phyloP scores from a whole-genome alignment of 176 grass and related monocot genomes.

The Pontederia crassipes region DNA sequence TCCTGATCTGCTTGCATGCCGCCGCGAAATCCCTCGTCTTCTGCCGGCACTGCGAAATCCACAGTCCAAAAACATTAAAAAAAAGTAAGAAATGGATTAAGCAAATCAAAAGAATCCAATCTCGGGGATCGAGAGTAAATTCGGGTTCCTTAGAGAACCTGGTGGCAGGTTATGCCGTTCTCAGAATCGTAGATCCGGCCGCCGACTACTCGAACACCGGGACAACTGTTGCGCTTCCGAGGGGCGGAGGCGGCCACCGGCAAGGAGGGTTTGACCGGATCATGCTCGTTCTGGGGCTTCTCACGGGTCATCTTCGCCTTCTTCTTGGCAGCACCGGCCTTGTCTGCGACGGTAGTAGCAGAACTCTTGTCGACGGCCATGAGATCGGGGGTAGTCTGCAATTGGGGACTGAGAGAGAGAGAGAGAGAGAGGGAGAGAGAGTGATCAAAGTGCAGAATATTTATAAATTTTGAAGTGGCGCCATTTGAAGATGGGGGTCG shows the following conservation, averaged over 20 bases:
- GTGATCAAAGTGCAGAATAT: no score
- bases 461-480: no score
- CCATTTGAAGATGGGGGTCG: no score
- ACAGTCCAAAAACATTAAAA: not conserved
- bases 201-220: constrained; percentile 37
- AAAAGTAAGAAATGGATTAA: not conserved
- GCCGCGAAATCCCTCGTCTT: constrained; percentile 68
- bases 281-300: not conserved
- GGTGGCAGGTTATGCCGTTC: constrained; percentile 84
- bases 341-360: no score
- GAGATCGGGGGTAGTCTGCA: no score
- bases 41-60: constrained; percentile 59
- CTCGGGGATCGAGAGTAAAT: not conserved
- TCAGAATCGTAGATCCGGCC: constrained; percentile 59
- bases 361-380: no score
- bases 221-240: constrained; percentile 29
- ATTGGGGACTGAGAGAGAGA: no score
- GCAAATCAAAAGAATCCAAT: not conserved
- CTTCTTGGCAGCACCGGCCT: no score
- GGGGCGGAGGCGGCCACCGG: not conserved
- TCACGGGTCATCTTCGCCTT: no score
- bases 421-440: no score
- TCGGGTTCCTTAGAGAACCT: constrained; percentile 26
- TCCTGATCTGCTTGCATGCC: constrained; percentile 52
- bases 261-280: not conserved